These are phyloP conservation scores for Melocanna baccifera DNA, from an alignment of 176 grass and related monocot species.

Conservation along the genomic window DNA sequence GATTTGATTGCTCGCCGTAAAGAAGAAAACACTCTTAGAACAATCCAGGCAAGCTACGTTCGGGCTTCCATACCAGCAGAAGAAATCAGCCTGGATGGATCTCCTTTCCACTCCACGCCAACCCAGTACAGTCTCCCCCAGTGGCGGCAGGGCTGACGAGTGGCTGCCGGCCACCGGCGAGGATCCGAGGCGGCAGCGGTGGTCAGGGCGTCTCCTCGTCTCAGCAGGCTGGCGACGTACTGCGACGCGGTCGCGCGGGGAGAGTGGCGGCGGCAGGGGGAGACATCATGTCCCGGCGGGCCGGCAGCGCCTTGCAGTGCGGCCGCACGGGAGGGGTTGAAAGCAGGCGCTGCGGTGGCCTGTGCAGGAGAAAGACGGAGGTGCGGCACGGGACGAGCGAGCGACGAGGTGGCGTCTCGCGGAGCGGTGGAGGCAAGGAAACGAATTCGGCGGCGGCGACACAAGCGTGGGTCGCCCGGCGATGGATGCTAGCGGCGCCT, in stretches of 20 bases:
- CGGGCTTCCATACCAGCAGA: background rate
- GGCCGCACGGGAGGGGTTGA: background rate
- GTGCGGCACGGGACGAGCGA: background rate
- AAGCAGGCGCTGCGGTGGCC: background rate
- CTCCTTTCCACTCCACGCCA: background rate
- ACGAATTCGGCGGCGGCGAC: background rate
- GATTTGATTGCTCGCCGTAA: background rate
- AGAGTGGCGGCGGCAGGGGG: background rate
- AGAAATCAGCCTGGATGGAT: background rate
- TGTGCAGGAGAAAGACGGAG: background rate
- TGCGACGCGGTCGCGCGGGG: background rate
- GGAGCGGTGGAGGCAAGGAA: background rate
- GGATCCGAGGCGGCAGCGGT: background rate
- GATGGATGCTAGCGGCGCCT: background rate
- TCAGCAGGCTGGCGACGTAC: background rate
- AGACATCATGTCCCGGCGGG: background rate
- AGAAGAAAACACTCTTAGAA: background rate
- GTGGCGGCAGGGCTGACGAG: background rate
- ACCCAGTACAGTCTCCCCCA: background rate
- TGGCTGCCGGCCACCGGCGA: background rate
- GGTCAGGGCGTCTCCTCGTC: background rate
- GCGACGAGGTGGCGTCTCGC: background rate
- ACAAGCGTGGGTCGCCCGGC: background rate
- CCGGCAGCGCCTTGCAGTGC: background rate
- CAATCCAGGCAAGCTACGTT: background rate